Conservation (phyloP, 768 basidiomycete species). For the Suillus decipiens region DNA sequence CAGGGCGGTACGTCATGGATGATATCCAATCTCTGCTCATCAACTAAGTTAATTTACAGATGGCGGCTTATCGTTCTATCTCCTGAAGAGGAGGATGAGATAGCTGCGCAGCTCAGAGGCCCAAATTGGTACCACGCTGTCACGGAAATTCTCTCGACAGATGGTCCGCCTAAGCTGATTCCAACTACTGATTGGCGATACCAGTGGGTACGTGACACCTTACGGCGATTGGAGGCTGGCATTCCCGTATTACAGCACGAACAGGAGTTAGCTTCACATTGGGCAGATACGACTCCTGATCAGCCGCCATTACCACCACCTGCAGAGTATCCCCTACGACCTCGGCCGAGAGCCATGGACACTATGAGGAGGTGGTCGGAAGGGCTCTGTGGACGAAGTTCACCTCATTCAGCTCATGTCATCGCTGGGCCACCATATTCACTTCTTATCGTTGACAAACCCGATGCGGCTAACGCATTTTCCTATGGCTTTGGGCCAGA, state of each 20-base stretch:
- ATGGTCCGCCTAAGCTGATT: slow-evolving; percentile 64
- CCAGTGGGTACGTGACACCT: slow-evolving; percentile 78
- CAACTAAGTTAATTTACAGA: slow-evolving; percentile 39
- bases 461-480: slow-evolving; percentile 87
- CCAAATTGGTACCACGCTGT: slow-evolving; percentile 87
- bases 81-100: slow-evolving; percentile 90
- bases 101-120: slow-evolving; percentile 80
- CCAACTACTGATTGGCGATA: slow-evolving; percentile 87
- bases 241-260: slow-evolving; percentile 71
- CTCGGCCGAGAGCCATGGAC: slow-evolving; percentile 78
- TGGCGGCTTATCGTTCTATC: slow-evolving; percentile 89
- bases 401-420: slow-evolving; percentile 49
- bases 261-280: slow-evolving; percentile 52
- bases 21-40: not conserved
- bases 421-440: slow-evolving; percentile 88
- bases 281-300: slow-evolving; percentile 53
- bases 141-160: slow-evolving; percentile 69
- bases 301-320: slow-evolving; percentile 76
- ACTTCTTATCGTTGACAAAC: slow-evolving; percentile 84
- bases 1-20: slow-evolving; percentile 65
- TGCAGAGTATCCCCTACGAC: slow-evolving; percentile 75
- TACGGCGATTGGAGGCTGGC: slow-evolving; percentile 74
- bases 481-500: slow-evolving; percentile 94
- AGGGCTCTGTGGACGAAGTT: slow-evolving; percentile 45
- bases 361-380: slow-evolving; percentile 61